Evolutionary conservation across 306 rosid genomes (phyloP).

Genomic region (Cyamopsis tetragonoloba): DNA sequence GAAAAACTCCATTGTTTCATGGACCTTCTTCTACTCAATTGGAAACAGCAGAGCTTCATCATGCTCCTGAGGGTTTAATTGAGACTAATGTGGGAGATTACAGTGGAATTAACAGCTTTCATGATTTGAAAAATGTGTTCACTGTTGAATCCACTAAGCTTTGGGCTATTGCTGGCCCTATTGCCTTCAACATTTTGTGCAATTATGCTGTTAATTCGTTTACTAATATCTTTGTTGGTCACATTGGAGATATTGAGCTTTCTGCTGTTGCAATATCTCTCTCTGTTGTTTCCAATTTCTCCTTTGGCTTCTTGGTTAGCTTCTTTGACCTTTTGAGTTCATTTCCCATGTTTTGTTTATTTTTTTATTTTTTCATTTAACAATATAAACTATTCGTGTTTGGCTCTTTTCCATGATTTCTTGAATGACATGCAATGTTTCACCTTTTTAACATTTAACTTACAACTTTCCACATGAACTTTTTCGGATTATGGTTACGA

Average conservation of each 20-base stretch:
- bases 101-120: background rate
- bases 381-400: background rate
- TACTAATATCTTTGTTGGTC: slow-evolving; percentile 78
- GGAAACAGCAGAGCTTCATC: slow-evolving; percentile 43
- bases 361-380: background rate
- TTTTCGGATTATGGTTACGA: no score
- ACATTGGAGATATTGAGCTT: slow-evolving; percentile 70
- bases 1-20: slow-evolving; percentile 5
- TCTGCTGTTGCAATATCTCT: slow-evolving; percentile 75
- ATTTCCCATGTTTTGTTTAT: background rate
- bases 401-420: background rate
- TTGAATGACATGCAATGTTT: background rate
- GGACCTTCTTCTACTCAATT: background rate
- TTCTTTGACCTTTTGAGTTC: background rate
- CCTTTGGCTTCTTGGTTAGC: slow-evolving; percentile 89
- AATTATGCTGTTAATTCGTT: slow-evolving; percentile 76
- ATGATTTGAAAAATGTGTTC: slow-evolving; percentile 32
- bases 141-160: slow-evolving; percentile 45
- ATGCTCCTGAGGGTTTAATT: slow-evolving; percentile 43
- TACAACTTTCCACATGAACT: background rate
- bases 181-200: slow-evolving; percentile 72
- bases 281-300: slow-evolving; percentile 71
- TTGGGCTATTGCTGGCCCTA: slow-evolving; percentile 76
- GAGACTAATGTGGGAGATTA: slow-evolving; percentile 52
- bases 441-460: background rate